Conservation (phyloP, 139 green algal genomes). For the Chlorella sp. region DNA sequence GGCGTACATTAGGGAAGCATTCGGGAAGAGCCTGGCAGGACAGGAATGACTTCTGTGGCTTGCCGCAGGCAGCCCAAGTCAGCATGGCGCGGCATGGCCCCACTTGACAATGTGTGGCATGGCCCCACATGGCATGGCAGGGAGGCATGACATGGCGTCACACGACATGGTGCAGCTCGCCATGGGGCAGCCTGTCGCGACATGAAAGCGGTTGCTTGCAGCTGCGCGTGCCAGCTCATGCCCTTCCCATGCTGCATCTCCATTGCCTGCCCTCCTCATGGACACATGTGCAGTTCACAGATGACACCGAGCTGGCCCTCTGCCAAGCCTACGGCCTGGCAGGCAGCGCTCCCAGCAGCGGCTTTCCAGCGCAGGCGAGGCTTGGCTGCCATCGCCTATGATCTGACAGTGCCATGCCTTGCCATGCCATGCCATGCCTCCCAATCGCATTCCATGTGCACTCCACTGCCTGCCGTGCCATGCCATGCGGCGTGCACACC, state of each 20-base stretch:
- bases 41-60: no score
- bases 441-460: background rate
- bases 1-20: no score
- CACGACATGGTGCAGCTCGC: background rate
- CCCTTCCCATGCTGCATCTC: no score
- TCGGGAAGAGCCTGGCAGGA: no score
- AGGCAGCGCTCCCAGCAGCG: background rate
- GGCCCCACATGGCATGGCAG: background rate
- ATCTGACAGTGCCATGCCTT: background rate
- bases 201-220: background rate
- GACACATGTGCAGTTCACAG: slow-evolving; percentile 52
- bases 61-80: no score
- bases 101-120: background rate
- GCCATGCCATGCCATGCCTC: background rate
- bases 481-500: no score
- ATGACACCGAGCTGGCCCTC: slow-evolving; percentile 59
- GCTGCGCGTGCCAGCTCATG: no score
- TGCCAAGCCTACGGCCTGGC: slow-evolving; percentile 47
- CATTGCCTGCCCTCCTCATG: no score
- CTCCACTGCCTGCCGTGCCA: no score
- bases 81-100: background rate
- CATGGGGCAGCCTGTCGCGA: background rate
- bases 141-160: background rate
- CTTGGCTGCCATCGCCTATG: background rate
- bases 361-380: slow-evolving; percentile 28